phyloP scores from a whole-genome alignment of 495 filamentous ascomycete genomes.

The Stereocaulon alpinum region DNA sequence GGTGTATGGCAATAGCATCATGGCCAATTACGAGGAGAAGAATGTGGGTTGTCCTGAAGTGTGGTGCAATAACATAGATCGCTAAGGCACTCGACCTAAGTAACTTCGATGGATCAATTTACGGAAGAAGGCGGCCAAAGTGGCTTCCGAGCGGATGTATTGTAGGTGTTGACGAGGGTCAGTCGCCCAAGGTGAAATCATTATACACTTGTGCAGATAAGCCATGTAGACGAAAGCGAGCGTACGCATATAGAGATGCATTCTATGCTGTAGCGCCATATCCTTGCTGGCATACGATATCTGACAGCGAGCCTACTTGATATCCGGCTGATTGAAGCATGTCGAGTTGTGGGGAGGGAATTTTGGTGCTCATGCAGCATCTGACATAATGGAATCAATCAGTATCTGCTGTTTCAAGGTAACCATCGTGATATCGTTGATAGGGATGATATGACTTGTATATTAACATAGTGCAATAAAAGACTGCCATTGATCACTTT shows the following conservation, averaged over 20 bases:
- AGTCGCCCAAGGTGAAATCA: conserved; percentile 31
- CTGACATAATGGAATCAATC: conserved; percentile 28
- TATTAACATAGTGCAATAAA: no score
- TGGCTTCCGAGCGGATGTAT: conserved; percentile 35
- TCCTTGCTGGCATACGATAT: no score
- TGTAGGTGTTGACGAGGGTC: no score
- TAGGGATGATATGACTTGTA: no score
- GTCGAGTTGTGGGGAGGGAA: conserved; percentile 40
- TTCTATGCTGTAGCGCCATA: conserved; percentile 27
- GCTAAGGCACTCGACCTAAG: conserved; percentile 79
- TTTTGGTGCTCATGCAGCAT: conserved; percentile 38
- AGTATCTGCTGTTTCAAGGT: no score
- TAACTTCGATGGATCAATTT: conserved; percentile 46
- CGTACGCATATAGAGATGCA: conserved; percentile 42
- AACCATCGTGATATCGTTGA: no score
- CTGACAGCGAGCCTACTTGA: conserved; percentile 11
- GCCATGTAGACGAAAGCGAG: conserved; percentile 42
- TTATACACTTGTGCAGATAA: conserved; percentile 24
- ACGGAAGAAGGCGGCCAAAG: conserved; percentile 32
- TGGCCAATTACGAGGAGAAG: neutral
- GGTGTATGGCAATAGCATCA: no score
- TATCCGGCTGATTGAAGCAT: conserved; percentile 34
- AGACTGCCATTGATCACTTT: no score
- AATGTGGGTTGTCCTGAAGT: no score
- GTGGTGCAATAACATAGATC: no score